A percentile compares a stretch with the other conserved stretches of the same genome.
Conservation (phyloP, 805 yeast species). For the Candida anglica region DNA sequence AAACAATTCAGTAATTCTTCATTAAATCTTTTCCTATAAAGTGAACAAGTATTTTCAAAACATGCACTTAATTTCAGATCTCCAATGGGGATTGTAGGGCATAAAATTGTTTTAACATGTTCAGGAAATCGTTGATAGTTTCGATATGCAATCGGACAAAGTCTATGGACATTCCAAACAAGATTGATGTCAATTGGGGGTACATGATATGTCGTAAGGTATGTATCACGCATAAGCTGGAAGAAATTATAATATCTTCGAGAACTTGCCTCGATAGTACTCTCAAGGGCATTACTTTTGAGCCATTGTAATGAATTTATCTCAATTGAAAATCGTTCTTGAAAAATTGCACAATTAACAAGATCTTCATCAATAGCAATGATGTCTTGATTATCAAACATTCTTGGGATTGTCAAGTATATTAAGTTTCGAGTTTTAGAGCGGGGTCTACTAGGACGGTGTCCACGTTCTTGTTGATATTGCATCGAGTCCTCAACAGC, state of each 20-base stretch:
- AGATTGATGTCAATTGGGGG: slow-evolving; percentile 18
- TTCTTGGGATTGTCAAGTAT: slow-evolving; percentile 3
- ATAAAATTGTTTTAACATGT: too few relatives aligned
- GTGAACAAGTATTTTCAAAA: too few relatives aligned
- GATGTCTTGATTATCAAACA: background rate
- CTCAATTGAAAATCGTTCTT: slow-evolving; percentile 12
- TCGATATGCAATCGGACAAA: slow-evolving; percentile 9
- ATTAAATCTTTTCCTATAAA: too few relatives aligned
- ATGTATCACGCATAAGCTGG: slow-evolving; percentile 2
- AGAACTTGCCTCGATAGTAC: slow-evolving; percentile 8
- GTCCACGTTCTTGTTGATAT: slow-evolving; percentile 3
- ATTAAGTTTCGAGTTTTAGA: slow-evolving; percentile 5
- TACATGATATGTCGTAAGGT: slow-evolving; percentile 4
- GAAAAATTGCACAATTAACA: slow-evolving; percentile 12
- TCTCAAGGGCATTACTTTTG: slow-evolving; percentile 9
- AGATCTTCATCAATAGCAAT: slow-evolving; percentile 10
- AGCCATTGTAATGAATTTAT: slow-evolving; percentile 14
- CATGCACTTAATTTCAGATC: too few relatives aligned
- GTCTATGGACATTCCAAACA: slow-evolving; percentile 17
- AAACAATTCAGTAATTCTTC: too few relatives aligned
- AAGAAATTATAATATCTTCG: slow-evolving; percentile 11
- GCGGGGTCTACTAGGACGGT: too few relatives aligned
- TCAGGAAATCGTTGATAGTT: too few relatives aligned
- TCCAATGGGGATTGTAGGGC: too few relatives aligned
- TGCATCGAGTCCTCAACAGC: slow-evolving; percentile 1